phyloP scores from a whole-genome alignment of 208 protist species.

The Acanthamoeba castellanii region DNA sequence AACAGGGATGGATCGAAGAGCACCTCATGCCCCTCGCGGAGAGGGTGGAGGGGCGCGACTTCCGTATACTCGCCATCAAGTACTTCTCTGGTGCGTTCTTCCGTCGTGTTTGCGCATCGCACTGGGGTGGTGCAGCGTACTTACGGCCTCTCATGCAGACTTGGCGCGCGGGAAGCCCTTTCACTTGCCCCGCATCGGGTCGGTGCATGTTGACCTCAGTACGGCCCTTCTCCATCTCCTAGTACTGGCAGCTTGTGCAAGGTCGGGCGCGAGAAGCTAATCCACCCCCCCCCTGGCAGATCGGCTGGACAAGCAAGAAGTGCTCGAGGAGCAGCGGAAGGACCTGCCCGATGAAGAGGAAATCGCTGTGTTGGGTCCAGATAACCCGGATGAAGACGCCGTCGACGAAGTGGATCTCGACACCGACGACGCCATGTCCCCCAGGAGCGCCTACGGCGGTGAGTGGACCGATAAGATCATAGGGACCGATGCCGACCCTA shows the following conservation, averaged over 20 bases:
- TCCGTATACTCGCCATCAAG: conserved; percentile 25
- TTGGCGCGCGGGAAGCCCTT: conserved; percentile 25
- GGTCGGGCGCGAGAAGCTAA: not conserved
- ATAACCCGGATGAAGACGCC: conserved; percentile 11
- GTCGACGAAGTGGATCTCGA: conserved; percentile 53
- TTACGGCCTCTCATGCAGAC: not conserved
- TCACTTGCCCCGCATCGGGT: conserved; percentile 9
- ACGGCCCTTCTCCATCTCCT: not conserved
- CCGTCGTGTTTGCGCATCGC: not conserved
- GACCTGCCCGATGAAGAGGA: conserved; percentile 11
- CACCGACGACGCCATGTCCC: not conserved
- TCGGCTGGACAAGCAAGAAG: not conserved
- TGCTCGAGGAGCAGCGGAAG: not conserved
- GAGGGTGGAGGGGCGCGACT: not conserved
- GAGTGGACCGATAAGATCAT: conserved; percentile 22
- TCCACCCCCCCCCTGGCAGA: not conserved
- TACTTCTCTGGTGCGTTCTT: conserved; percentile 11
- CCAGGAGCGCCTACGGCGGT: not conserved
- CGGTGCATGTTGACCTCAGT: conserved; percentile 12
- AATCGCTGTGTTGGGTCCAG: conserved; percentile 24
- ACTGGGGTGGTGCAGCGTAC: not conserved
- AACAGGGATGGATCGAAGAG: conserved; percentile 39
- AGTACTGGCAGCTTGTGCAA: not conserved
- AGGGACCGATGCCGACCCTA: not conserved
- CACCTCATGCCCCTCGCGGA: conserved; percentile 50